phyloP scores from a whole-genome alignment of 2,329 filamentous ascomycete species.

The Atkinsonella hypoxylon region DNA sequence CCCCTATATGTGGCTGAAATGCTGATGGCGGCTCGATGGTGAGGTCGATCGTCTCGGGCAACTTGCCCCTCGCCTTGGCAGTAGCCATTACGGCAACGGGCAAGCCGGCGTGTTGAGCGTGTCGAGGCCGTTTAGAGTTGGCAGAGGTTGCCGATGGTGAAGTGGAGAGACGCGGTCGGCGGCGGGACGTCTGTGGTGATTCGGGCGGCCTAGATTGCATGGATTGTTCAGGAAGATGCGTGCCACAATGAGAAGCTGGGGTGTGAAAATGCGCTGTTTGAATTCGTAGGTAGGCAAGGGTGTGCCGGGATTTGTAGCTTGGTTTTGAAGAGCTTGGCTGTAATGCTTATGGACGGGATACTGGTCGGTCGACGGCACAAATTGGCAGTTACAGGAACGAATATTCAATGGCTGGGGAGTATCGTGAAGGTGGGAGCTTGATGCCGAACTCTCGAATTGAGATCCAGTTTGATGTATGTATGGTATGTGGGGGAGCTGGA shows the following conservation, averaged over 20 bases:
- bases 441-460: background rate
- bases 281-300: no score
- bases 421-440: background rate
- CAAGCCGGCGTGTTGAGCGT: slow-evolving; percentile 14
- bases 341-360: no score
- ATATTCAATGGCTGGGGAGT: no score
- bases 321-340: no score
- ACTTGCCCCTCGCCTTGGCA: slow-evolving; percentile 27
- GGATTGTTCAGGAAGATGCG: slow-evolving; percentile 5
- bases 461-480: no score
- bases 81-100: slow-evolving; percentile 18
- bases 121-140: slow-evolving; percentile 20
- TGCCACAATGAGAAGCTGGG: background rate
- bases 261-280: no score
- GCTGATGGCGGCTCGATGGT: slow-evolving; percentile 23
- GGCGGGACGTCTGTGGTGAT: slow-evolving; percentile 22
- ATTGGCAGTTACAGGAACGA: no score
- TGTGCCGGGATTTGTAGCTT: no score
- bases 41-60: slow-evolving; percentile 25
- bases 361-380: no score
- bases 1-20: slow-evolving; percentile 64
- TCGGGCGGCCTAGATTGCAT: slow-evolving; percentile 23
- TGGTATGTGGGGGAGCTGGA: background rate
- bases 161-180: slow-evolving; percentile 25
- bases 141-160: slow-evolving; percentile 15